Evolutionary conservation across 164 flowering plant species (phyloP), one percentile per base, ranked within the genome.

Genomic region (Cinnamomum micranthum): DNA sequence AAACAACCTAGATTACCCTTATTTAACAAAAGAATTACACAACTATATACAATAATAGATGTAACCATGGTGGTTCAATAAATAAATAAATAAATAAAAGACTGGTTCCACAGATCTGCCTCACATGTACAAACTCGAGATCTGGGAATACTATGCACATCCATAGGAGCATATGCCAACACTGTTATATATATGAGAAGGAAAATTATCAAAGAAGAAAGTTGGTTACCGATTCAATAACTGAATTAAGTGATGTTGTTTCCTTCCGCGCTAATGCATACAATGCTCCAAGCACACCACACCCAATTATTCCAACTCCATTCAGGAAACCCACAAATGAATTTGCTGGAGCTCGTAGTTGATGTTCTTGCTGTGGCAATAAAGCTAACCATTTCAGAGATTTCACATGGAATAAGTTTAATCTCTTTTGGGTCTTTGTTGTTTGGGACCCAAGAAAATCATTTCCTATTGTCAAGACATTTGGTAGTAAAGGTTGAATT

Each of bases 281-380:
- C 31, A 93, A 82, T 68, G 97, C 89, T 73, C 92, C 98, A 80
- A 95, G 87, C 70, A 91, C 84, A 63, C 93, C 91, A 25, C 91
- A 73, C 58, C 91, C 82, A 50, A 91, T 71, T 63, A 92, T 78
- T 71, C 99, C 98, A 33, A 90, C 60, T 47, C 77, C 96, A 86
- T 91, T 93, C 75, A 91, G 81, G 77, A 93, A 84, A 73, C 87
- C 80, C 55, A 87, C 69, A 50, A 90, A 74, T 11, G 92, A 81
- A 86, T 85, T 90, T 67, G 76, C 50, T 14, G 83, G 76, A 33
- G 80, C 75, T 35, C 70, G 79, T 55, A 15, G n/a, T 55, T 55
- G 60, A 55, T 14, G 60, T 67, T 74, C 74, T 82, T 77, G 50
- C 93, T 90, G 88, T 58, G 50, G 63, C 35, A 50, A 23, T 51